A percentile compares a stretch with the other conserved stretches of the same genome.
phyloP scores from a whole-genome alignment of 371 early-diverging fungal species.

The Mucor ambiguus region DNA sequence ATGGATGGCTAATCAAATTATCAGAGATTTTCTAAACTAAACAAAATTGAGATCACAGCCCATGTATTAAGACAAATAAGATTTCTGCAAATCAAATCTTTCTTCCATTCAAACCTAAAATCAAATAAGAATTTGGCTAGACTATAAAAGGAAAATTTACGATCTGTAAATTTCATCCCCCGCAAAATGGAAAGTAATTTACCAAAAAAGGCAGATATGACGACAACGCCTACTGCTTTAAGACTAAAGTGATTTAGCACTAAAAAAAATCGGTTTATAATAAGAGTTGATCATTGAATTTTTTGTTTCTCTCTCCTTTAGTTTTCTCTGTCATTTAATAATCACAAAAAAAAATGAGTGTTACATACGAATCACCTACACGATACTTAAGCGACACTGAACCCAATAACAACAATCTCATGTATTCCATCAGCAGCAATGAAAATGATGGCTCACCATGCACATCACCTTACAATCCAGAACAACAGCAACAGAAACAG shows the following conservation, averaged over 20 bases:
- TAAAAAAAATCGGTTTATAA: neutral
- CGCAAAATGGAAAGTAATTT: neutral
- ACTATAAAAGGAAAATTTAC: neutral
- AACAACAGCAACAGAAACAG: slow-evolving; percentile 3
- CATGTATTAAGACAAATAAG: neutral
- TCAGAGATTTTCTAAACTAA: neutral
- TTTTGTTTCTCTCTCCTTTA: neutral
- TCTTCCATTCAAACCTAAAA: neutral
- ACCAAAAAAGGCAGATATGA: neutral
- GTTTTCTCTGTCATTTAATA: slow-evolving; percentile 1
- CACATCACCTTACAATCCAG: neutral
- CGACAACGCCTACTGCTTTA: neutral
- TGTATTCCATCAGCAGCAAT: neutral
- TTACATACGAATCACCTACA: slow-evolving; percentile 29
- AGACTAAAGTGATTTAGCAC: neutral
- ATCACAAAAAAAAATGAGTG: slow-evolving; percentile 20
- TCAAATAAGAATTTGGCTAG: neutral
- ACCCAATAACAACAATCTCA: neutral
- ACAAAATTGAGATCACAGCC: neutral
- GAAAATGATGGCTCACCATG: neutral
- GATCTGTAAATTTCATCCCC: neutral
- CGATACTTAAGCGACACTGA: slow-evolving; percentile 8
- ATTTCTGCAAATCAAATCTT: neutral
- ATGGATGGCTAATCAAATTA: neutral
- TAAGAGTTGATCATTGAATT: neutral